Evolutionary conservation across 371 early-diverging fungal genomes (phyloP).

Genomic region (Ordospora pajunii): DNA sequence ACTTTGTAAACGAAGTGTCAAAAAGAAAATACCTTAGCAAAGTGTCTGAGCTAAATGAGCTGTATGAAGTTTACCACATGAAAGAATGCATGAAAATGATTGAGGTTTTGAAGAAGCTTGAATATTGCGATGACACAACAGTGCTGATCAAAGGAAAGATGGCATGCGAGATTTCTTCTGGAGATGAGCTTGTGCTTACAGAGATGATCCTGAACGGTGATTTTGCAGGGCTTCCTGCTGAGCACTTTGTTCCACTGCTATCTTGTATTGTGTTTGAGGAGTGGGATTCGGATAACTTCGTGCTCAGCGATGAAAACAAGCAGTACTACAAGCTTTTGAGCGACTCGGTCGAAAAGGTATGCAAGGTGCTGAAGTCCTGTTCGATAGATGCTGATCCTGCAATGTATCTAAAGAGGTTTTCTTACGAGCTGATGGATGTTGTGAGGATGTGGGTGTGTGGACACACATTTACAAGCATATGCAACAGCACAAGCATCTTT

Average conservation of each 20-base stretch:
- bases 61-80: slow-evolving; percentile 58
- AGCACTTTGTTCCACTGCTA: slow-evolving; percentile 77
- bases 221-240: slow-evolving; percentile 78
- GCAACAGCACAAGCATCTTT: slow-evolving; percentile 84
- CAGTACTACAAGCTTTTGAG: slow-evolving; percentile 71
- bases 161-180: slow-evolving; percentile 93
- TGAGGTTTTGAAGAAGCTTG: slow-evolving; percentile 56
- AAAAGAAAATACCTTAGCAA: not conserved
- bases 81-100: slow-evolving; percentile 61
- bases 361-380: slow-evolving; percentile 73
- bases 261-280: slow-evolving; percentile 88
- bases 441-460: slow-evolving; percentile 92
- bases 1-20: slow-evolving; percentile 10
- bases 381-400: slow-evolving; percentile 67
- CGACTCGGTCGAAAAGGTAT: slow-evolving; percentile 74
- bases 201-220: slow-evolving; percentile 96
- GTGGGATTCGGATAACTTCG: slow-evolving; percentile 60
- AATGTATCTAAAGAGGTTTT: slow-evolving; percentile 62
- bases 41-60: slow-evolving; percentile 32
- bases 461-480: slow-evolving; percentile 82
- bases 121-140: slow-evolving; percentile 51
- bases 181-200: slow-evolving; percentile 88
- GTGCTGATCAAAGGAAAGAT: slow-evolving; percentile 86
- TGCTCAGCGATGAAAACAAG: slow-evolving; percentile 68
- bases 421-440: slow-evolving; percentile 79